A percentile compares a stretch with the other conserved stretches of the same genome.
Evolutionary conservation across 345 rosid species (phyloP).

Genomic region (Odontarrhena argentea): DNA sequence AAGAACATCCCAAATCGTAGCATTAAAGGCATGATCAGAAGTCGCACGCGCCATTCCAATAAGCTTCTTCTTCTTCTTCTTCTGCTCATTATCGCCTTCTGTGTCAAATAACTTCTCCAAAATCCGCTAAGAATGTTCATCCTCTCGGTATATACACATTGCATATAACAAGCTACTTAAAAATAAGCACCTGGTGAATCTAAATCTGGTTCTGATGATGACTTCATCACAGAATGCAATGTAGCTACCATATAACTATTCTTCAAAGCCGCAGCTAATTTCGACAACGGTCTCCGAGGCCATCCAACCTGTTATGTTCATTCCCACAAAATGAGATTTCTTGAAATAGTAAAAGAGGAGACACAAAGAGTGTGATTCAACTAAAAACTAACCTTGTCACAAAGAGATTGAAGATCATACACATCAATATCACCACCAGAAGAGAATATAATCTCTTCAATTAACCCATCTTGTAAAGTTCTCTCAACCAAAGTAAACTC

Average conservation of each 20-base stretch:
- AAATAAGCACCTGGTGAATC: slow-evolving; percentile 50
- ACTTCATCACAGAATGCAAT: slow-evolving; percentile 66
- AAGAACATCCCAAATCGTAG: slow-evolving; percentile 98
- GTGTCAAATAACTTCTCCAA: slow-evolving; percentile 95
- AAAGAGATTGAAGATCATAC: slow-evolving; percentile 85
- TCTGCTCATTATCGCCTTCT: slow-evolving; percentile 59
- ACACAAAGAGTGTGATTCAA: not conserved
- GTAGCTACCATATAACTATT: slow-evolving; percentile 97
- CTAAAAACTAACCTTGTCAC: slow-evolving; percentile 61
- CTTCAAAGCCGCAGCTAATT: slow-evolving; percentile 84
- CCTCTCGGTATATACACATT: slow-evolving; percentile 29
- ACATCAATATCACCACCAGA: slow-evolving; percentile 90
- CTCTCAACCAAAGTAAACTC: slow-evolving; percentile 80
- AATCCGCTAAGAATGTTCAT: slow-evolving; percentile 86
- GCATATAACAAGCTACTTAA: slow-evolving; percentile 14
- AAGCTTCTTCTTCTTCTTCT: slow-evolving; percentile 50
- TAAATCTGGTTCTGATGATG: slow-evolving; percentile 47
- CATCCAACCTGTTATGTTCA: slow-evolving; percentile 67
- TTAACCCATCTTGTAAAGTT: slow-evolving; percentile 59
- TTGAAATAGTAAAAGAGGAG: not conserved
- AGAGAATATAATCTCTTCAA: slow-evolving; percentile 83
- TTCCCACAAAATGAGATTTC: not conserved
- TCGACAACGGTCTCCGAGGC: slow-evolving; percentile 88
- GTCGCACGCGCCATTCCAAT: slow-evolving; percentile 99
- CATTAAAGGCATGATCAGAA: slow-evolving; percentile 96